A percentile compares a stretch with the other conserved stretches of the same genome.
phyloP scores from a whole-genome alignment of 257 asterid genomes.

The Salvia rosmarinus region DNA sequence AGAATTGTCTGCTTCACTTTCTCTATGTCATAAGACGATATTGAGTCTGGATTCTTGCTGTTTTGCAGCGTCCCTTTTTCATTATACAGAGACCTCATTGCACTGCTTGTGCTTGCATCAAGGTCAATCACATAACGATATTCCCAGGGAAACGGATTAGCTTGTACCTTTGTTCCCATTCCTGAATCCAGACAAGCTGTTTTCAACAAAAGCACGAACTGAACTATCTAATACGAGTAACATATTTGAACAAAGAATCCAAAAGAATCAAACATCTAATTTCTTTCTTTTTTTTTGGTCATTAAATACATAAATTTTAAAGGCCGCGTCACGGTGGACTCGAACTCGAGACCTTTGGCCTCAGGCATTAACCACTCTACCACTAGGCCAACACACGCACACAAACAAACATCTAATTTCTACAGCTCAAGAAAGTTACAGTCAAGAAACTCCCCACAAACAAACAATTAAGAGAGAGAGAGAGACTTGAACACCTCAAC shows the following conservation, averaged over 20 bases:
- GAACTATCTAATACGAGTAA: background rate
- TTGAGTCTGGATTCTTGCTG: conserved; percentile 37
- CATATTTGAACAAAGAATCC: background rate
- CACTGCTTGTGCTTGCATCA: conserved; percentile 43
- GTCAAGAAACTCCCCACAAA: conserved; percentile 20
- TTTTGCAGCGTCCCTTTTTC: conserved; percentile 40
- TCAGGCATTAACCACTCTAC: too few species aligned
- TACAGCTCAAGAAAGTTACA: conserved; percentile 12
- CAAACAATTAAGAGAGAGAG: background rate
- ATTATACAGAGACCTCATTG: conserved; percentile 39
- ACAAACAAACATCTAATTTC: background rate
- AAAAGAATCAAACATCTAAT: background rate
- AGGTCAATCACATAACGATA: conserved; percentile 46
- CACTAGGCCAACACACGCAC: too few species aligned
- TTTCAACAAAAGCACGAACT: background rate
- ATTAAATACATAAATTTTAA: too few species aligned
- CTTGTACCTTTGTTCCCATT: conserved; percentile 75
- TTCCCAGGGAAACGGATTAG: conserved; percentile 42
- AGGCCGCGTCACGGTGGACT: too few species aligned
- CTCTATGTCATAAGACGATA: conserved; percentile 43
- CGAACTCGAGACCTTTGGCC: too few species aligned
- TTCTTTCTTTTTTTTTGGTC: too few species aligned
- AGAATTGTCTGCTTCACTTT: conserved; percentile 63
- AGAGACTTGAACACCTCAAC: background rate
- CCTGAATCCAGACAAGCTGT: conserved; percentile 40